Evolutionary conservation across 129 eudicot genomes (phyloP), one percentile per base, ranked within the genome.

Genomic region (Logfia minima): DNA sequence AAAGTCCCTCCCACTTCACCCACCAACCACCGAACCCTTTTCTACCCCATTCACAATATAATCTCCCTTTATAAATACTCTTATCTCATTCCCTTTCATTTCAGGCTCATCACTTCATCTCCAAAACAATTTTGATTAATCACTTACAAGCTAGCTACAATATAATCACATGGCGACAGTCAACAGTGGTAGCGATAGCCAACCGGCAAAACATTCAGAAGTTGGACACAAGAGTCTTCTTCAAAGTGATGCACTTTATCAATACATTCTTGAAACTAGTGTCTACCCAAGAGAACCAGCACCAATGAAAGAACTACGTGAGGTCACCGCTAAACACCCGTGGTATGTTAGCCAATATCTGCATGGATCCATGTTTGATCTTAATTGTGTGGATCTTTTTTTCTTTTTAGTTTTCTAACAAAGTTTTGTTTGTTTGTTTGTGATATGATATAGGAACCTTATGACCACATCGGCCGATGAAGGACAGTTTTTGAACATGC

Each of bases 171-270:
- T 81, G 84, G 84, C 84, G 75, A 78, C 82, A 4, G 77, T 81
- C 22, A 75, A 75, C 68, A 18, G 56, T 4, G 70, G 80, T 43
- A 66, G 84, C 51, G 68, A 66, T 6, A 81, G 48, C 45, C 86
- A 85, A 79, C 80, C 80, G 29, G 80, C 76, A 0, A 86, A 80
- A 56, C 90, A 87, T 81, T 82, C 78, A 78, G 90, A 87, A 75
- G 88, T 87, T 75, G 90, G 90, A 32, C 90, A 87, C 85, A 87
- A 87, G 78, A 87, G 90, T 41, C 90, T 87, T 31, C 81, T 87
- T 41, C 90, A 87, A 75, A 87, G 90, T 41, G 90, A 87, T 81
- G 90, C 86, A 45, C 90, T 87, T 75, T 87, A 87, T 18, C 86
- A 87, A 80, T 87, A 87, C 52, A 84, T 87, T 19, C 88, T 87